These are phyloP conservation scores for Tolypocladium amazonense DNA, from an alignment of 2,329 filamentous ascomycete genomes.

Conservation along the genomic window DNA sequence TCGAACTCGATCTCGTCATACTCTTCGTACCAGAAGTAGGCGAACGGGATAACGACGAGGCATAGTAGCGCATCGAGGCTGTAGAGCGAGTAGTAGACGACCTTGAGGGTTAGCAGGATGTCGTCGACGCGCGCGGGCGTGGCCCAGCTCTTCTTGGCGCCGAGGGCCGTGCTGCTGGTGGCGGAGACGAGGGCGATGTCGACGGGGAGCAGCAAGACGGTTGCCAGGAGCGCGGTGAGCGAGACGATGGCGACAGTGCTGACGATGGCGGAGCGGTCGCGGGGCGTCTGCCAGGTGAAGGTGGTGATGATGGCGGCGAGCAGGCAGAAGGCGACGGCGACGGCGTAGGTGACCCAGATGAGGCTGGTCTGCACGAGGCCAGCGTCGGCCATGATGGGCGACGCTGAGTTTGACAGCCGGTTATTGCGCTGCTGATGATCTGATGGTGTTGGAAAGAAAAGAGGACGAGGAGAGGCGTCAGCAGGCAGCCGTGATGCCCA, in stretches of 20 bases:
- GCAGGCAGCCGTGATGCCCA: not conserved
- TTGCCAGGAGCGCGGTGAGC: slow-evolving; percentile 78
- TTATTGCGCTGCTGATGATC: not conserved
- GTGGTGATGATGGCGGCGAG: slow-evolving; percentile 74
- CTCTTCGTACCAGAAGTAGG: slow-evolving; percentile 98
- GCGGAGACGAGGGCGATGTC: slow-evolving; percentile 92
- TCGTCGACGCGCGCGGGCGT: slow-evolving; percentile 67
- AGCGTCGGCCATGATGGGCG: slow-evolving; percentile 28
- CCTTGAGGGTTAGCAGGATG: slow-evolving; percentile 70
- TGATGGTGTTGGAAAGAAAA: not conserved
- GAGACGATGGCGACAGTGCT: slow-evolving; percentile 80
- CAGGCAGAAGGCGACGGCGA: slow-evolving; percentile 68
- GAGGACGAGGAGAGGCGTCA: not conserved
- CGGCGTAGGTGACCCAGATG: slow-evolving; percentile 90
- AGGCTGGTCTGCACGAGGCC: slow-evolving; percentile 73
- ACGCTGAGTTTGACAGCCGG: not conserved
- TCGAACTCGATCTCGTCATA: slow-evolving; percentile 86
- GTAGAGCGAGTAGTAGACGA: slow-evolving; percentile 90
- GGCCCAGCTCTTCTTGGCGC: slow-evolving; percentile 90
- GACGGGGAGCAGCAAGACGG: slow-evolving; percentile 83
- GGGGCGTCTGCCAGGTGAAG: slow-evolving; percentile 81
- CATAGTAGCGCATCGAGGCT: slow-evolving; percentile 85
- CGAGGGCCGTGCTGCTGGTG: slow-evolving; percentile 64
- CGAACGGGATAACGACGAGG: slow-evolving; percentile 81
- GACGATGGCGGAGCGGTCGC: slow-evolving; percentile 74